Evolutionary conservation across 2,329 filamentous ascomycete genomes (phyloP), one percentile per base, ranked within the genome.

Genomic region (Ophiosphaerella korrae): DNA sequence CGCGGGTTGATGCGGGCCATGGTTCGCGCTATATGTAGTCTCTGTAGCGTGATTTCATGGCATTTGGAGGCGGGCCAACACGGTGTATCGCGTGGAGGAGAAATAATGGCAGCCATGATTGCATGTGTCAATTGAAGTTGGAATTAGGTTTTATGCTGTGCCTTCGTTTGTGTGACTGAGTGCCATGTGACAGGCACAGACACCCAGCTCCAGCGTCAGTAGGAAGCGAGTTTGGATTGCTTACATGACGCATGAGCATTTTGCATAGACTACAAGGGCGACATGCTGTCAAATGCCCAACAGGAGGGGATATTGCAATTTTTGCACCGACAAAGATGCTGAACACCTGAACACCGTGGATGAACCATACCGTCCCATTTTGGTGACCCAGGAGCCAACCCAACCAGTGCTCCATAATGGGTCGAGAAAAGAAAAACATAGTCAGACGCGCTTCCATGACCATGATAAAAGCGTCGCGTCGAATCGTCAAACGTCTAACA

Each of bases 241-340:
- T 43, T 45, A 43, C 48, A 55, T 59, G 58, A 56, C 57, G 61
- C 49, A 62, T 58, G 46, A 52, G 63, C 58, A 63, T 71, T 69
- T 36, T 72, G 66, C 62, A 63, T 70, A 72, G 57, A 72, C 66
- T 71, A 72, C 67, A 71, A 57, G 64, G 60, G 57, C 43, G 55
- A 45, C 49, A 64, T 58, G 47, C 53, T 50, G 47, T 42, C 35
- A 43, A 50, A 56, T 52, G 51, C 53, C 56, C 34, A 55, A 59
- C 52, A 62, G 52, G 33, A 57, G 40, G 44, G 67, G 56, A 61
- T 63, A 62, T 63, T 69, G 50, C 61, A 67, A 66, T 64, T 63
- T 43, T 67, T 66, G 53, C 49, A 58, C 48, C 48, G 53, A 57
- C 41, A 53, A 54, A 54, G 51, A 45, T 51, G 58, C 42, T 42